Evolutionary conservation across 495 filamentous ascomycete genomes (phyloP).

Genomic region (Aeminium ludgeri): DNA sequence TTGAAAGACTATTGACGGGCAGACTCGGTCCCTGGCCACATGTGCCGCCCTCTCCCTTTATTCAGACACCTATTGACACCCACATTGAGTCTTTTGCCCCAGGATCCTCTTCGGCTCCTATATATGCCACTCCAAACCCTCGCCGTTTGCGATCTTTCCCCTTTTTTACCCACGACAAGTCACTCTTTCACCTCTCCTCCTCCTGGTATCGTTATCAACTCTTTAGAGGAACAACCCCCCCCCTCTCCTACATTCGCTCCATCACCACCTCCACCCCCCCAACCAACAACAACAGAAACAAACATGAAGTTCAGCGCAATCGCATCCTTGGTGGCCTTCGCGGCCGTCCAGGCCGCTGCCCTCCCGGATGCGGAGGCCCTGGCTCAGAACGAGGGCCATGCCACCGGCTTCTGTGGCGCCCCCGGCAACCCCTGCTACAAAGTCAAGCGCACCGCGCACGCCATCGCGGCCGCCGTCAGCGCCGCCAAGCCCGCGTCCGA

Average conservation of each 20-base stretch:
- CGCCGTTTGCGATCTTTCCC: background rate
- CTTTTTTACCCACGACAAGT: constrained; percentile 1
- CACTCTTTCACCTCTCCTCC: background rate
- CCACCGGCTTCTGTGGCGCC: background rate
- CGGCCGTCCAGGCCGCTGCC: constrained; percentile 3
- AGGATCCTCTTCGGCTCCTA: background rate
- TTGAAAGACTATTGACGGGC: background rate
- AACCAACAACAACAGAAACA: background rate
- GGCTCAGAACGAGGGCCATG: background rate
- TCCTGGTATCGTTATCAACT: background rate
- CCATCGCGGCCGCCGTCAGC: background rate
- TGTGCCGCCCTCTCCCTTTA: background rate
- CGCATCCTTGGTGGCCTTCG: background rate
- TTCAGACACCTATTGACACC: constrained; percentile 4
- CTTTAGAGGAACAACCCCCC: background rate
- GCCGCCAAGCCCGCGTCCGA: background rate
- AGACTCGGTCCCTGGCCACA: background rate
- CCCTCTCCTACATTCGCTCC: background rate
- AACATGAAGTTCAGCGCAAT: constrained; percentile 1
- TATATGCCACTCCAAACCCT: constrained; percentile 1
- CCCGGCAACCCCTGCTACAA: constrained; percentile 1
- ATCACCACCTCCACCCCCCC: background rate
- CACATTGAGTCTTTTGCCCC: background rate
- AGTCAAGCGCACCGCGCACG: constrained; percentile 4
- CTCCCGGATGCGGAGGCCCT: constrained; percentile 1